phyloP scores from a whole-genome alignment of 352 stramenopile species.

The Phytopythium oedochilum region DNA sequence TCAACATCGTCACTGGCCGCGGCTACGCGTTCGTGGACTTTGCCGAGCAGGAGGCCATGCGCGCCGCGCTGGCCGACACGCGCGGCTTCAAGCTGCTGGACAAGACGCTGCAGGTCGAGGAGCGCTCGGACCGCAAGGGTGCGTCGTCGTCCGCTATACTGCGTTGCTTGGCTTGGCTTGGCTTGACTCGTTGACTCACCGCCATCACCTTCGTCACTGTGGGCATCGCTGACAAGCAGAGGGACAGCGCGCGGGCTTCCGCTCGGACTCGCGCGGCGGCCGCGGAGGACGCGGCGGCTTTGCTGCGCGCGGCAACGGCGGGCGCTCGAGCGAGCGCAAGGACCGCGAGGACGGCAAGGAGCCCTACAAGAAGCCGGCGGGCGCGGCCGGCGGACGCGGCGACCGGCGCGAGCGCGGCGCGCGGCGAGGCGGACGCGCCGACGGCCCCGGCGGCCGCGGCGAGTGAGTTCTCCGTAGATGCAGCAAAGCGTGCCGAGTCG shows the following conservation, averaged over 20 bases:
- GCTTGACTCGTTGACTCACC: no score
- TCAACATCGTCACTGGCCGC: conserved; percentile 50
- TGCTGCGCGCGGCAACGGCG: conserved; percentile 32
- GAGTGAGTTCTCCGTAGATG: neutral
- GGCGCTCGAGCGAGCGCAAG: conserved; percentile 44
- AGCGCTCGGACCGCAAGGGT: conserved; percentile 76
- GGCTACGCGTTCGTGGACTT: conserved; percentile 86
- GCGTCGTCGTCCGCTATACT: no score
- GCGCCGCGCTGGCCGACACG: conserved; percentile 54
- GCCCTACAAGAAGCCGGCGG: conserved; percentile 12
- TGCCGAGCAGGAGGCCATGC: conserved; percentile 73
- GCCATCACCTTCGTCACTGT: no score
- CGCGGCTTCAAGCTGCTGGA: conserved; percentile 69
- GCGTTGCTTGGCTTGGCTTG: no score
- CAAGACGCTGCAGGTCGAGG: conserved; percentile 71
- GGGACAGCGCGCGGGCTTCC: conserved; percentile 51
- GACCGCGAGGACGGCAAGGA: conserved; percentile 61
- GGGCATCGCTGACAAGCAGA: no score
- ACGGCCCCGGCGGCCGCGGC: conserved; percentile 34
- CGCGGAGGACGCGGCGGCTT: conserved; percentile 42
- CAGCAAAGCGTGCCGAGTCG: neutral
- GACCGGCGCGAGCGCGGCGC: conserved; percentile 60
- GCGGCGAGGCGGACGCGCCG: conserved; percentile 63
- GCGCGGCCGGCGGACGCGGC: conserved; percentile 30
- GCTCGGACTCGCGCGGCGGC: conserved; percentile 41